Conservation (phyloP, 2,329 filamentous ascomycete species). For the Fusarium setosum region DNA sequence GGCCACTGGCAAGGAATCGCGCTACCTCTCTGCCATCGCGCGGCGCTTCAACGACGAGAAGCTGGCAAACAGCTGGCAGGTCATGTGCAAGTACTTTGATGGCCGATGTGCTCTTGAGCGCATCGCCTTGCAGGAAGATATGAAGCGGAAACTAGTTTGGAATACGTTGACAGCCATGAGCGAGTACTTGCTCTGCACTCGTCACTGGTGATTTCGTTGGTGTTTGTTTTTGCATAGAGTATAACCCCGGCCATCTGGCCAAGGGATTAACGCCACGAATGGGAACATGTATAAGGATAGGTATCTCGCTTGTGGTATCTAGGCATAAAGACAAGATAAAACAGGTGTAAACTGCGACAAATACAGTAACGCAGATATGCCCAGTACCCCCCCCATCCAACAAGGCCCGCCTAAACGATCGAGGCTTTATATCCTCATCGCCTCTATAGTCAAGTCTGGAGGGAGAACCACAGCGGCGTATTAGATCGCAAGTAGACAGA, state of each 20-base stretch:
- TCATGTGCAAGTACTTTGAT: slow-evolving; percentile 88
- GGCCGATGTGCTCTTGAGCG: slow-evolving; percentile 87
- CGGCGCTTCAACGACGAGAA: slow-evolving; percentile 66
- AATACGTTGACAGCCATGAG: slow-evolving; percentile 72
- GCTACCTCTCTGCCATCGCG: slow-evolving; percentile 73
- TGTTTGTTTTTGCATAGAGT: neutral
- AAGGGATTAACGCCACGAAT: slow-evolving; percentile 18
- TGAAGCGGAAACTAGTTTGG: slow-evolving; percentile 87
- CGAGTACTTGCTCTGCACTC: slow-evolving; percentile 74
- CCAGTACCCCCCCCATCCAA: slow-evolving; percentile 25
- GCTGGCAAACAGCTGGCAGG: slow-evolving; percentile 75
- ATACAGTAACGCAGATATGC: slow-evolving; percentile 37
- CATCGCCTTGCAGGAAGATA: slow-evolving; percentile 84
- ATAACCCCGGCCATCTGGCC: neutral
- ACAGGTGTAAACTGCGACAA: slow-evolving; percentile 42
- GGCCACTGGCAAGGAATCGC: slow-evolving; percentile 80
- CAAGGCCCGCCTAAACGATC: slow-evolving; percentile 8
- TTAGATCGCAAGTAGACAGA: slow-evolving; percentile 21
- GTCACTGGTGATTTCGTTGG: slow-evolving; percentile 71
- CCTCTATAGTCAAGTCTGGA: slow-evolving; percentile 12
- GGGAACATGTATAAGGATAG: slow-evolving; percentile 29
- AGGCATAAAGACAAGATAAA: slow-evolving; percentile 42
- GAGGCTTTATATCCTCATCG: slow-evolving; percentile 17
- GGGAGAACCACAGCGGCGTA: slow-evolving; percentile 12
- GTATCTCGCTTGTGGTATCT: slow-evolving; percentile 43